Conservation (phyloP, 192 early-diverging fungal genomes). For the Mortierella claussenii region DNA sequence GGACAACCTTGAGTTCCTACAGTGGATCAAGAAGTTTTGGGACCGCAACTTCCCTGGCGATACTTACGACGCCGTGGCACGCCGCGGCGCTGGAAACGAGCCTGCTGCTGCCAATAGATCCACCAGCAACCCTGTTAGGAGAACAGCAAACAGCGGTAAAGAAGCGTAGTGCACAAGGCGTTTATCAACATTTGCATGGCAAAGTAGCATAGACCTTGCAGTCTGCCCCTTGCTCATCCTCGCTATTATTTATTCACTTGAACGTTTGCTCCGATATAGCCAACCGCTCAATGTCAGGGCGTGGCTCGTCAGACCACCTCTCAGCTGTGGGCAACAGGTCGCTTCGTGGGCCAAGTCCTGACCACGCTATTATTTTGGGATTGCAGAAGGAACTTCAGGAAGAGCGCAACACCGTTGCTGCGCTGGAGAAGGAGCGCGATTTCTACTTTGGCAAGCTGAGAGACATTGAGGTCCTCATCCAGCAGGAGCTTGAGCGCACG, state of each 20-base stretch:
- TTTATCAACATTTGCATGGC: no score
- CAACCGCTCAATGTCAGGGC: slow-evolving; percentile 49
- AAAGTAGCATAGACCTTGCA: background rate
- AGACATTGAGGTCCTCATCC: slow-evolving; percentile 94
- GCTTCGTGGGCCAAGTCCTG: slow-evolving; percentile 49
- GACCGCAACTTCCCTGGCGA: slow-evolving; percentile 88
- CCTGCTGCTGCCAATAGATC: slow-evolving; percentile 56
- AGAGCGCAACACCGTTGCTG: slow-evolving; percentile 87
- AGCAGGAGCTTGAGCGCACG: slow-evolving; percentile 74
- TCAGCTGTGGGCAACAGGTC: slow-evolving; percentile 37
- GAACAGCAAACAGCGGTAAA: slow-evolving; percentile 54
- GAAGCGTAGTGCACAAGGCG: background rate
- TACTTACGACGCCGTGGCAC: slow-evolving; percentile 81
- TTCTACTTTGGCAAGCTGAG: slow-evolving; percentile 97
- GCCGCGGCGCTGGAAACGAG: slow-evolving; percentile 63
- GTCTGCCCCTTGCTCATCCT: background rate
- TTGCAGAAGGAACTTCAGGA: slow-evolving; percentile 84
- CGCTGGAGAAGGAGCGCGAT: slow-evolving; percentile 95
- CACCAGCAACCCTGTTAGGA: slow-evolving; percentile 49
- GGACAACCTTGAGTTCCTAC: slow-evolving; percentile 98
- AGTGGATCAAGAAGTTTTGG: slow-evolving; percentile 96
- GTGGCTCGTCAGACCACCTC: slow-evolving; percentile 15
- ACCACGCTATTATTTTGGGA: slow-evolving; percentile 75
- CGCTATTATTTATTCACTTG: slow-evolving; percentile 22
- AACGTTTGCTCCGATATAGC: slow-evolving; percentile 4